phyloP scores from a whole-genome alignment of 108 stramenopile species.

The Mayamaea pseudoterrestris region DNA sequence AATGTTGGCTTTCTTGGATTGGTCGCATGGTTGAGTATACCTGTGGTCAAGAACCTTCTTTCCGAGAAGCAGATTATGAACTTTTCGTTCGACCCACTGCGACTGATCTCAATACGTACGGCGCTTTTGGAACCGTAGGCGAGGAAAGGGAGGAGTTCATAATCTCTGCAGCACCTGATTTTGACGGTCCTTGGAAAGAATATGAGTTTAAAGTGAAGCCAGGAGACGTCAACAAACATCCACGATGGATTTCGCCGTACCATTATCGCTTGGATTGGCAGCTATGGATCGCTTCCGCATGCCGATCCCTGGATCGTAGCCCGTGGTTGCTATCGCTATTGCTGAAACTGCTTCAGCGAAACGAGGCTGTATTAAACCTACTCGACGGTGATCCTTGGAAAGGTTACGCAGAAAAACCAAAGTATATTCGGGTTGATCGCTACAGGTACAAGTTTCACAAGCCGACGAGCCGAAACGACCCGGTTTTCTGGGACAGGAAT shows the following conservation, averaged over 20 bases:
- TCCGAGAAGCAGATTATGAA: constrained; percentile 47
- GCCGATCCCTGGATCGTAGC: constrained; percentile 23
- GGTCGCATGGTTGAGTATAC: constrained; percentile 19
- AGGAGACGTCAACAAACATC: constrained; percentile 23
- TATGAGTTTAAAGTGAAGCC: constrained; percentile 59
- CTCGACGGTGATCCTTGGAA: constrained; percentile 36
- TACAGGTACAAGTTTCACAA: constrained; percentile 35
- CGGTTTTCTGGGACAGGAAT: constrained; percentile 43
- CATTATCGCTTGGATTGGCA: constrained; percentile 62
- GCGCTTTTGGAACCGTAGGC: constrained; percentile 44
- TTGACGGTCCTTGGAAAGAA: constrained; percentile 44
- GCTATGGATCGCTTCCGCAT: constrained; percentile 40
- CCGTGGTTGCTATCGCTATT: constrained; percentile 44
- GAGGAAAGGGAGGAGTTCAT: constrained; percentile 39
- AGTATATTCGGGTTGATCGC: constrained; percentile 46
- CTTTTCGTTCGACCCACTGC: constrained; percentile 44
- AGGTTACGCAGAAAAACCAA: constrained; percentile 13
- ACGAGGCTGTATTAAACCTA: constrained; percentile 34
- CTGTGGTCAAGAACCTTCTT: constrained; percentile 35
- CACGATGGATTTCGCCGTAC: constrained; percentile 40
- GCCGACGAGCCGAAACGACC: constrained; percentile 2
- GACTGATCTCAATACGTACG: constrained; percentile 47
- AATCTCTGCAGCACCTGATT: constrained; percentile 22
- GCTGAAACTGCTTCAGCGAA: constrained; percentile 29
- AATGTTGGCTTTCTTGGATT: constrained; percentile 21